Conservation (phyloP, 2,329 filamentous ascomycete genomes). For the Aspergillus brasiliensis region DNA sequence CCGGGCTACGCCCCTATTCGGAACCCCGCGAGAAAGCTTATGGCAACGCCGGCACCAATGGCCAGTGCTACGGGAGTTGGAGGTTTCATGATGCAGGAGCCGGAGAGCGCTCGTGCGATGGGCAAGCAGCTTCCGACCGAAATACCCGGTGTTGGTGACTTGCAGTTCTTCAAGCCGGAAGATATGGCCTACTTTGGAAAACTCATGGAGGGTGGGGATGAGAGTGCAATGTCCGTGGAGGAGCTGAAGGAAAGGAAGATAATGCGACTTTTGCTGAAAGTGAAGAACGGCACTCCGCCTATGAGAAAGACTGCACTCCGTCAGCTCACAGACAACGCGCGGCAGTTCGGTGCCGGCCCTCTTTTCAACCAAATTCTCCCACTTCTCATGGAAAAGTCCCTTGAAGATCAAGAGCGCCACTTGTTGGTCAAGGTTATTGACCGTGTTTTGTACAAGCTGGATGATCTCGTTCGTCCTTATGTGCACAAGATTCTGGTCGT, state of each 20-base stretch:
- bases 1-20: conserved; percentile 87
- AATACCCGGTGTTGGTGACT: conserved; percentile 91
- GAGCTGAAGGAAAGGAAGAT: conserved; percentile 98
- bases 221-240: conserved; percentile 88
- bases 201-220: conserved; percentile 89
- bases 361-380: conserved; percentile 98
- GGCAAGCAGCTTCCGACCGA: conserved; percentile 92
- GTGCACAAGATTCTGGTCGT: conserved; percentile 98
- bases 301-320: conserved; percentile 98
- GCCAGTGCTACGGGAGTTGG: conserved; percentile 61
- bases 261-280: conserved; percentile 93
- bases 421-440: conserved; percentile 99
- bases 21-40: conserved; percentile 72
- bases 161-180: conserved; percentile 98
- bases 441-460: conserved; percentile 95
- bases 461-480: conserved; percentile 92
- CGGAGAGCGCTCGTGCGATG: conserved; percentile 77
- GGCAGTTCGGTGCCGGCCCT: conserved; percentile 89
- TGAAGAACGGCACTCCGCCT: conserved; percentile 98
- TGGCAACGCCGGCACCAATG: conserved; percentile 70
- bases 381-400: conserved; percentile 94
- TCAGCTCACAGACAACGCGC: conserved; percentile 95
- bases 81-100: conserved; percentile 98
- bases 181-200: conserved; percentile 99
- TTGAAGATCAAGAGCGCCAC: conserved; percentile 98